Evolutionary conservation across 495 filamentous ascomycete species (phyloP).

Genomic region (Parathielavia appendiculata): DNA sequence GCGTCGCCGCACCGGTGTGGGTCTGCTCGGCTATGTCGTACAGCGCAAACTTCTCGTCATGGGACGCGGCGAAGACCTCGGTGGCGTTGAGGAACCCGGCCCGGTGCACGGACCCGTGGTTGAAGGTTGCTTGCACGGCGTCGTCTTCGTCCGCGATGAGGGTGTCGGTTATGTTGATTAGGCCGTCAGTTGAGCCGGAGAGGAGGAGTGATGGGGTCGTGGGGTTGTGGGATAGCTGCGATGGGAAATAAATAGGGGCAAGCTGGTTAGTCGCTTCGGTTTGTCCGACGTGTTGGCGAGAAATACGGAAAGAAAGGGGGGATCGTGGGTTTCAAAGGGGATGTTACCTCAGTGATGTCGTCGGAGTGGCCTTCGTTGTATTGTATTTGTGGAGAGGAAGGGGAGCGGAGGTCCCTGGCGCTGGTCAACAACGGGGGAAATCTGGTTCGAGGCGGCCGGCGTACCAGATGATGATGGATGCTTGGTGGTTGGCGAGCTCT

Average conservation of each 20-base stretch:
- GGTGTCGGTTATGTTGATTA: constrained; percentile 80
- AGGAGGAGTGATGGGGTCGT: constrained; percentile 58
- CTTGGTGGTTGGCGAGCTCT: constrained; percentile 68
- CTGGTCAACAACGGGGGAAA: neutral
- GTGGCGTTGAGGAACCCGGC: constrained; percentile 69
- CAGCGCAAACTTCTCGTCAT: constrained; percentile 75
- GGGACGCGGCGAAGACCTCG: constrained; percentile 68
- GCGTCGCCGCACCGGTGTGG: constrained; percentile 48
- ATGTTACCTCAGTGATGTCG: constrained; percentile 73
- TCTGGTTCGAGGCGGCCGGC: constrained; percentile 14
- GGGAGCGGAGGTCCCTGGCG: constrained; percentile 62
- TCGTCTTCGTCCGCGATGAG: constrained; percentile 76
- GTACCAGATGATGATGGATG: constrained; percentile 71
- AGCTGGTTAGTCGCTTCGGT: constrained; percentile 60
- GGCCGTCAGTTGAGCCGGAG: constrained; percentile 86
- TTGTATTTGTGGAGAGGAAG: constrained; percentile 47
- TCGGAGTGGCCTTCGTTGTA: constrained; percentile 89
- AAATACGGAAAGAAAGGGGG: constrained; percentile 30
- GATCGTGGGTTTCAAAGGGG: no score
- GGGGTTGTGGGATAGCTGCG: constrained; percentile 67
- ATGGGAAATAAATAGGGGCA: neutral
- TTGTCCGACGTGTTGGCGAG: neutral
- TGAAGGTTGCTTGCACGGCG: constrained; percentile 77
- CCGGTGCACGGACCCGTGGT: constrained; percentile 82
- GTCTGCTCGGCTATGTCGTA: constrained; percentile 58